Base-by-base conservation (phyloP, 2,329 filamentous ascomycete genomes). In the Pseudocercospora fijiensis region DNA sequence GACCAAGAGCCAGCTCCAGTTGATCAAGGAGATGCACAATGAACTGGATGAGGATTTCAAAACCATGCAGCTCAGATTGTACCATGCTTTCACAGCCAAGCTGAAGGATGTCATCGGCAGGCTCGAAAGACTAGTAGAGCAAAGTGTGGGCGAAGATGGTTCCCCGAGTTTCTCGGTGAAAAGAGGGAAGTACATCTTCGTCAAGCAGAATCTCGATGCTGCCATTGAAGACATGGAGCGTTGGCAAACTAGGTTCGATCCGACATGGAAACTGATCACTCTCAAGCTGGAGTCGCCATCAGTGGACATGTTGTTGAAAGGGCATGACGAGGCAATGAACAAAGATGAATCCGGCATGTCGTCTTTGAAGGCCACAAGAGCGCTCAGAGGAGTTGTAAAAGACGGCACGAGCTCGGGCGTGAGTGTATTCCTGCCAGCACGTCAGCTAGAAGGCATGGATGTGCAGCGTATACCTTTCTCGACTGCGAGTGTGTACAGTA, bases 261-360 rank as follows among this genome's bases (percentile, higher is more conserved):
- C 72, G n/a, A 73, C 75, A 0, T 78, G 75, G 73, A 77, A 70
- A 49, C 59, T 78, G 16, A 71, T 78, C 45, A 52, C 45, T 49
- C 22, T 60, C 6, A 52, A 22, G 20, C 18, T 45, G 22, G 57
- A 27, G 56, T 51, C 65, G 45, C 52, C 58, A 10, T 6, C 61
- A 8, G 47, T 51, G 22, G 47, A 51, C 11, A 26, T 20, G 13
- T 16, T 51, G 20, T 24, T 51, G 47, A 51, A 51, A 22, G 22
- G 10, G 4, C 47, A 51, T 1, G 47, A 51, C 18, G 47, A 51
- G 2, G 18, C 47, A 24, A 51, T 51, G 47, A 26, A 16, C 22
- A 6, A 51, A 8, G 18, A 51, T 22, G 47, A 51, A 1, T 22
- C 47, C 11, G 47, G 47, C 6, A 3, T 20, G 18, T 51, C 47